Base-by-base conservation (phyloP, 768 basidiomycete species). In the Trametes coccinea region DNA sequence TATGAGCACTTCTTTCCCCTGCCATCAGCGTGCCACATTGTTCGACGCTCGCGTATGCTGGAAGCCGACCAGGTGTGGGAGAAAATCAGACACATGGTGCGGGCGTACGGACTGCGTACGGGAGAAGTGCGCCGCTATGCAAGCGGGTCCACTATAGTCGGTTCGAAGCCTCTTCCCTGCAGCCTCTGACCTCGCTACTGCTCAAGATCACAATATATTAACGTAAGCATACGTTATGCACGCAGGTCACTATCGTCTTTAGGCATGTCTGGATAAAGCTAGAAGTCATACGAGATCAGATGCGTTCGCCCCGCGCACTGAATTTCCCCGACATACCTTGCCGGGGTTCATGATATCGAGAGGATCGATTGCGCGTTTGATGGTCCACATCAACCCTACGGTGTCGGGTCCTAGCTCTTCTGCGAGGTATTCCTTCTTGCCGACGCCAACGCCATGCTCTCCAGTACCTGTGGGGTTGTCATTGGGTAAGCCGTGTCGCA, bases 391-490 rank as follows among this genome's bases (percentile, higher is more conserved):
- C 9, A 96, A 76, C 49, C 85, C 83, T 10, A 97, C 87, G 0
- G 94, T 95, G 4, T 85, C 87, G 48, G 77, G 78, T 0, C 95
- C 95, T 0, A 98, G 82, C 72, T 98, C 95, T n/a, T 87, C 81
- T 16, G 77, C 72, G 2, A 98, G 82, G 72, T 92, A 96, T 68
- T 89, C 84, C 67, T 85, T 89, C 77, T 95, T 95, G 9, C 93
- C 93, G 6, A 94, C 74, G 1, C 93, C 93, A 13, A 95, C 88
- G 0, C 93, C 93, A 71, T 95, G 93, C 72, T 95, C 92, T 8
- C 92, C 91, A 3, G 89, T 91, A 66, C 88, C 88, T 91, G 62
- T 10, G 34, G n/a, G 66, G 34, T 17, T 29, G 37, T 14, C 31
- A 51, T 2, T 6, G 16, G 10, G 34, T 31, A 5, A 13, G 33